Conservation (phyloP, 1,284 basidiomycete species). For the Irpex sp. region DNA sequence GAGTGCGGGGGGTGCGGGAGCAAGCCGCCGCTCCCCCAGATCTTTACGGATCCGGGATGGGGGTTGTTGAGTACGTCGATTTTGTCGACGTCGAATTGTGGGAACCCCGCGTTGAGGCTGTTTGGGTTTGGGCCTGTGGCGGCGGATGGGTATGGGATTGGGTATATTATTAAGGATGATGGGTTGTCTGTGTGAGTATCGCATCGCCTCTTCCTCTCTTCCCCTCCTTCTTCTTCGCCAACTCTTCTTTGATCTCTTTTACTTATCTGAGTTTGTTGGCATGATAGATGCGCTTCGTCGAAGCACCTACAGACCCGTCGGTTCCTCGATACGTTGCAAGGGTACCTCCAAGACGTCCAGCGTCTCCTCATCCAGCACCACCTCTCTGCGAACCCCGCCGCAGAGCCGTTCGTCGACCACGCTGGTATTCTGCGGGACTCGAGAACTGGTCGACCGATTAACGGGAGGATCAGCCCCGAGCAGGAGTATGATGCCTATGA, state of each 20-base stretch:
- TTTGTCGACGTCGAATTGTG: conserved; percentile 92
- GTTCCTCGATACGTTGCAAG: conserved; percentile 81
- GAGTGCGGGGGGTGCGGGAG: conserved; percentile 16
- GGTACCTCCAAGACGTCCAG: conserved; percentile 80
- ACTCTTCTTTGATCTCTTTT: not conserved
- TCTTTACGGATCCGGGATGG: conserved; percentile 90
- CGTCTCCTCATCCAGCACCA: conserved; percentile 74
- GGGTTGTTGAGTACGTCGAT: conserved; percentile 77
- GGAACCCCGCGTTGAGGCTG: conserved; percentile 87
- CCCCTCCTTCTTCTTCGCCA: too few species aligned
- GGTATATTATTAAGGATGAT: conserved; percentile 97
- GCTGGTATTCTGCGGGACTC: conserved; percentile 71
- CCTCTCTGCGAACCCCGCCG: conserved; percentile 75
- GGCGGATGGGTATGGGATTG: conserved; percentile 89
- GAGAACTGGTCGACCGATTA: conserved; percentile 73
- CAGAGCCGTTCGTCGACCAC: conserved; percentile 82
- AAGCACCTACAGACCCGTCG: conserved; percentile 93
- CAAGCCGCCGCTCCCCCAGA: conserved; percentile 53
- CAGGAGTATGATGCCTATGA: conserved; percentile 39
- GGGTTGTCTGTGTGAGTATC: conserved; percentile 70
- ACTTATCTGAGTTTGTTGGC: too few species aligned
- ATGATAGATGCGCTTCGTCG: conserved; percentile 74
- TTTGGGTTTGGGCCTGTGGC: conserved; percentile 91
- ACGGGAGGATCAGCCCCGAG: conserved; percentile 38
- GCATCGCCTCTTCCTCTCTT: not conserved